phyloP scores from a whole-genome alignment of 176 grass and related monocot genomes.

The Carex pumila region DNA sequence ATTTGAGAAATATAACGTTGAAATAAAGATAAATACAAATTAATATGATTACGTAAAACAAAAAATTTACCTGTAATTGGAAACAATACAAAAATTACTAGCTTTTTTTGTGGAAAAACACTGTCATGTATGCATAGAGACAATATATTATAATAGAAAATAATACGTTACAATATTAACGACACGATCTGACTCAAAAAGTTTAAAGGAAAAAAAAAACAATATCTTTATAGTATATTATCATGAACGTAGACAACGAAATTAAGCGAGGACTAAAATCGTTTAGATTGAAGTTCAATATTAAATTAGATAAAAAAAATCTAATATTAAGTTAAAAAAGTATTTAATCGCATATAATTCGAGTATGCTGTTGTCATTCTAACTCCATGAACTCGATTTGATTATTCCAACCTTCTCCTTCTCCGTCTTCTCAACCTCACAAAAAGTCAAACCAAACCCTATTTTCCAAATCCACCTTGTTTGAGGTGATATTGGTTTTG shows the following conservation, averaged over 20 bases:
- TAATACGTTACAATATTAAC: not conserved
- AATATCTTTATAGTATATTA: too few species aligned
- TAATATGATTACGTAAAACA: too few species aligned
- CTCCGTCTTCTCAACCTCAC: not conserved
- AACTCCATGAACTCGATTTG: not conserved
- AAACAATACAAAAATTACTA: not conserved
- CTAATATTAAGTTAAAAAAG: not conserved
- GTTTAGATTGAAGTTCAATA: not conserved
- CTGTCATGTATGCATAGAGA: not conserved
- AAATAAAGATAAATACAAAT: too few species aligned
- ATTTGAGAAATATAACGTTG: too few species aligned
- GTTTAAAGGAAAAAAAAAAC: too few species aligned
- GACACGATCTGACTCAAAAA: too few species aligned
- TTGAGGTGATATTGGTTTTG: not conserved
- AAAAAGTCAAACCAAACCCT: conserved; percentile 25
- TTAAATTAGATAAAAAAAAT: not conserved
- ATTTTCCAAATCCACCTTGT: conserved; percentile 9
- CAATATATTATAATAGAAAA: not conserved
- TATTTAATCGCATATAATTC: not conserved
- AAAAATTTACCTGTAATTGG: not conserved
- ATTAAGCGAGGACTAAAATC: not conserved
- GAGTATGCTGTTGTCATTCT: not conserved
- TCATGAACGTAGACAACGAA: too few species aligned
- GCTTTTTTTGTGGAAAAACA: not conserved
- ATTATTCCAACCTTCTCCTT: not conserved